A percentile compares a stretch with the other conserved stretches of the same genome.
These are phyloP conservation scores for Quercus tomentella DNA, from an alignment of 331 rosid species.

Conservation along the genomic window DNA sequence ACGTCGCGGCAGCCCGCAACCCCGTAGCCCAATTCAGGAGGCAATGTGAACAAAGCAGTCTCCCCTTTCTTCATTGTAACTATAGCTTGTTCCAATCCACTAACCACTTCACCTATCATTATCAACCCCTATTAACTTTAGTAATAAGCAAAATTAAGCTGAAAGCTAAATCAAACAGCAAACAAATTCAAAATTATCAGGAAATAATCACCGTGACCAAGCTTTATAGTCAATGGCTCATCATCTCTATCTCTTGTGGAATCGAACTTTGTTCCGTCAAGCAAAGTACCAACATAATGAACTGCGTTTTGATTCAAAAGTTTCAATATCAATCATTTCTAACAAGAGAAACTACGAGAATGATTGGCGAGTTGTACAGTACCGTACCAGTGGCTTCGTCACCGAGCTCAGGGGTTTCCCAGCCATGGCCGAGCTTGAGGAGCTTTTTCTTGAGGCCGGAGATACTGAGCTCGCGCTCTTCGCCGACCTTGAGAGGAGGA, in stretches of 20 bases:
- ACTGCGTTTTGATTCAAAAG: slow-evolving; percentile 25
- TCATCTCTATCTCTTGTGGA: slow-evolving; percentile 41
- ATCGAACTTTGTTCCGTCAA: slow-evolving; percentile 44
- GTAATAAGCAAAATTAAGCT: neutral
- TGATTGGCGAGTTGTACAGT: neutral
- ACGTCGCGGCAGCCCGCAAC: neutral
- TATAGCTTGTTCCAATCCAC: slow-evolving; percentile 54
- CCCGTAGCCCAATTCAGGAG: slow-evolving; percentile 29
- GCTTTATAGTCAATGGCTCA: slow-evolving; percentile 36
- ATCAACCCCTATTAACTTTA: slow-evolving; percentile 17
- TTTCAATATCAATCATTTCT: neutral
- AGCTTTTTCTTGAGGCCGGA: slow-evolving; percentile 51
- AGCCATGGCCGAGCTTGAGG: slow-evolving; percentile 47
- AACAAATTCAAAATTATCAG: neutral
- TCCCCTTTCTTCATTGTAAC: slow-evolving; percentile 62
- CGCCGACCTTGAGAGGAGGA: slow-evolving; percentile 63
- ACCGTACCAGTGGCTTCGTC: slow-evolving; percentile 66
- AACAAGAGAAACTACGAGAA: neutral
- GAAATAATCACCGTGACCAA: slow-evolving; percentile 40
- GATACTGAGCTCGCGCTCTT: slow-evolving; percentile 45
- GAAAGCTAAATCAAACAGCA: neutral
- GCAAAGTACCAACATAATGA: slow-evolving; percentile 48
- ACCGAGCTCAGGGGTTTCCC: slow-evolving; percentile 55
- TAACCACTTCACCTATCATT: slow-evolving; percentile 45
- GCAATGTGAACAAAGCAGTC: slow-evolving; percentile 50